Evolutionary conservation across 345 rosid species (phyloP).

Genomic region (Lumnitzera littorea): DNA sequence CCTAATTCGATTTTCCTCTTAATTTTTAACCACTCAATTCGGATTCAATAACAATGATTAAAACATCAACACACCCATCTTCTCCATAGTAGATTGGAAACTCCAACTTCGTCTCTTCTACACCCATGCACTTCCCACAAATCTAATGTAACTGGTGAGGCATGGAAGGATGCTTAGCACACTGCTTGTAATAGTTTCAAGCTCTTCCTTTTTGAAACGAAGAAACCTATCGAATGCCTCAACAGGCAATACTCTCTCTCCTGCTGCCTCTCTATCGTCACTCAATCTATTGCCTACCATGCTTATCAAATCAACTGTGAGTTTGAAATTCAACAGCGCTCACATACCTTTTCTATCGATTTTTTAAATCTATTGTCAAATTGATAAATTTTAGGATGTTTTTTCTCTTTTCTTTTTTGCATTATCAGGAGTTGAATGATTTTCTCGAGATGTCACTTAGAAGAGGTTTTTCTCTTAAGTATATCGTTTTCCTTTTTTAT

Average conservation of each 20-base stretch:
- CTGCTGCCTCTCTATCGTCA: slow-evolving; percentile 46
- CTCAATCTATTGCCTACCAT: slow-evolving; percentile 47
- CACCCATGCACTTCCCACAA: too few species aligned
- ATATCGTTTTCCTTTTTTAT: background rate
- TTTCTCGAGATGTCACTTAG: slow-evolving; percentile 68
- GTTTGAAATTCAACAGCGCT: slow-evolving; percentile 49
- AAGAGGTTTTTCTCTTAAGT: slow-evolving; percentile 59
- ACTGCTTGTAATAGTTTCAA: slow-evolving; percentile 78
- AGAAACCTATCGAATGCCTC: slow-evolving; percentile 70
- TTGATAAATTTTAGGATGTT: background rate
- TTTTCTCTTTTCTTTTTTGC: slow-evolving; percentile 25
- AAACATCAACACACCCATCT: too few species aligned
- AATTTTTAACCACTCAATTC: too few species aligned
- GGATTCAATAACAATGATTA: too few species aligned
- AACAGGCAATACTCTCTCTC: slow-evolving; percentile 76
- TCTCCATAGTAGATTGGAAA: too few species aligned
- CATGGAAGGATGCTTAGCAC: slow-evolving; percentile 72
- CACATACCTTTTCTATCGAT: slow-evolving; percentile 58
- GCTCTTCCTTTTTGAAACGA: slow-evolving; percentile 67
- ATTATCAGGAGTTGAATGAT: slow-evolving; percentile 76
- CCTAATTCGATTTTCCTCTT: too few species aligned
- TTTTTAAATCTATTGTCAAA: slow-evolving; percentile 25
- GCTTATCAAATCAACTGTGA: slow-evolving; percentile 79
- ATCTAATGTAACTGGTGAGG: slow-evolving; percentile 29
- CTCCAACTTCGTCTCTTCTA: too few species aligned